Evolutionary conservation across 2,329 filamentous ascomycete species (phyloP).

Genomic region (Tolypocladium ophioglossoides): DNA sequence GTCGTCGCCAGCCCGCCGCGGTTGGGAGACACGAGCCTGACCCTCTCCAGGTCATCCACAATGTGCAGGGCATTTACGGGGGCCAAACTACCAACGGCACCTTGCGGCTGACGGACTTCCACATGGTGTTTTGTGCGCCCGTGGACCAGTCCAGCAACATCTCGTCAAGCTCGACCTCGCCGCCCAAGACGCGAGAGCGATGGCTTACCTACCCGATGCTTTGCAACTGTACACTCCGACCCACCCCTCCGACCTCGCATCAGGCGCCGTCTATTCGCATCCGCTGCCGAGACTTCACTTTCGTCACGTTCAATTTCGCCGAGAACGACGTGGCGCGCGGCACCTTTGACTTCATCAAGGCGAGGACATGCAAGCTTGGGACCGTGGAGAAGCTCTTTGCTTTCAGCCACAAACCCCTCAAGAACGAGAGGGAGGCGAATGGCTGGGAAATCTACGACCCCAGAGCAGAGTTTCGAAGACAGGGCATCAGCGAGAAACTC

Average conservation of each 20-base stretch:
- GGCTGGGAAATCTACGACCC: constrained; percentile 83
- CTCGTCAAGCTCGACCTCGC: constrained; percentile 10
- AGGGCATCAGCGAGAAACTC: constrained; percentile 79
- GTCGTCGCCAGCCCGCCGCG: background rate
- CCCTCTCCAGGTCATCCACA: constrained; percentile 34
- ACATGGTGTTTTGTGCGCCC: constrained; percentile 43
- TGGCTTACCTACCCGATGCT: constrained; percentile 97
- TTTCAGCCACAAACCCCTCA: constrained; percentile 71
- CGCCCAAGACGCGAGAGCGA: constrained; percentile 47
- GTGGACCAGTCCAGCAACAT: constrained; percentile 17
- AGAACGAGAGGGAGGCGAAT: constrained; percentile 61
- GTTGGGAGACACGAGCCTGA: constrained; percentile 1
- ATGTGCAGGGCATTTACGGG: constrained; percentile 49
- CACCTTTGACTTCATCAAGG: constrained; percentile 77
- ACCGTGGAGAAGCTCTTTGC: constrained; percentile 84
- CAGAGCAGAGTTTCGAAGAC: constrained; percentile 71
- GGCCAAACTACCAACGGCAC: constrained; percentile 47
- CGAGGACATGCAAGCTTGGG: constrained; percentile 70
- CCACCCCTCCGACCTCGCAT: constrained; percentile 57
- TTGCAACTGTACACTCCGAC: constrained; percentile 65
- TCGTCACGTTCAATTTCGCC: constrained; percentile 80
- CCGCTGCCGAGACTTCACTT: constrained; percentile 86
- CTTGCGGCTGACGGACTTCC: constrained; percentile 52
- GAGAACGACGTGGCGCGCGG: constrained; percentile 67
- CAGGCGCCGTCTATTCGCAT: constrained; percentile 75